Percentiles rank a stretch among this genome's conserved stretches.
phyloP scores from a whole-genome alignment of 2,329 filamentous ascomycete species.

The Amylocarpus encephaloides region DNA sequence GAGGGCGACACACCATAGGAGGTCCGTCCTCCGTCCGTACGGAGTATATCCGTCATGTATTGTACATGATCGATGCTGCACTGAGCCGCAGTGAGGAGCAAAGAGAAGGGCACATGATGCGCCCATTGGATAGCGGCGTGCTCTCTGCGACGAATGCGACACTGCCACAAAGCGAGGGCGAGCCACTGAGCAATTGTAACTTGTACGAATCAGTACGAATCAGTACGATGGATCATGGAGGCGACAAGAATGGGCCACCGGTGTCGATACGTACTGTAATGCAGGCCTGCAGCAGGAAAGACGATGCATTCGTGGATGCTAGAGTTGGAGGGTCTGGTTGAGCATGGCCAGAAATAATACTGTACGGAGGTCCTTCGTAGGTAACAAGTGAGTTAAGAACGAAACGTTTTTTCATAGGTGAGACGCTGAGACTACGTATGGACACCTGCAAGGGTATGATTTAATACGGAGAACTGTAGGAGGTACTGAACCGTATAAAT shows the following conservation, averaged over 20 bases:
- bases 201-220: too few relatives aligned
- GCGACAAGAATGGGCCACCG: neutral
- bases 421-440: too few relatives aligned
- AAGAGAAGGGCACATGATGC: neutral
- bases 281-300: neutral
- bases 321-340: too few relatives aligned
- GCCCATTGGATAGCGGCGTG: neutral
- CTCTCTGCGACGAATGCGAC: slow-evolving; percentile 2
- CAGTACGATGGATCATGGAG: too few relatives aligned
- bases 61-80: neutral
- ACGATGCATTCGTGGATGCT: neutral
- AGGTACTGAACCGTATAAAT: too few relatives aligned
- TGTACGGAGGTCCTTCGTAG: too few relatives aligned
- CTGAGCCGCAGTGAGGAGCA: slow-evolving; percentile 2
- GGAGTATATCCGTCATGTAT: too few relatives aligned
- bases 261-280: neutral
- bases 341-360: too few relatives aligned
- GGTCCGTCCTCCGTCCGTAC: neutral
- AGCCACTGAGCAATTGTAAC: neutral
- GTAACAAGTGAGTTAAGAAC: too few relatives aligned
- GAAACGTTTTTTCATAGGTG: too few relatives aligned
- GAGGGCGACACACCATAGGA: neutral
- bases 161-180: slow-evolving; percentile 3
- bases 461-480: too few relatives aligned
- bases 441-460: too few relatives aligned